Evolutionary conservation across 805 yeast genomes (phyloP).

Genomic region (Yarrowia sp.): DNA sequence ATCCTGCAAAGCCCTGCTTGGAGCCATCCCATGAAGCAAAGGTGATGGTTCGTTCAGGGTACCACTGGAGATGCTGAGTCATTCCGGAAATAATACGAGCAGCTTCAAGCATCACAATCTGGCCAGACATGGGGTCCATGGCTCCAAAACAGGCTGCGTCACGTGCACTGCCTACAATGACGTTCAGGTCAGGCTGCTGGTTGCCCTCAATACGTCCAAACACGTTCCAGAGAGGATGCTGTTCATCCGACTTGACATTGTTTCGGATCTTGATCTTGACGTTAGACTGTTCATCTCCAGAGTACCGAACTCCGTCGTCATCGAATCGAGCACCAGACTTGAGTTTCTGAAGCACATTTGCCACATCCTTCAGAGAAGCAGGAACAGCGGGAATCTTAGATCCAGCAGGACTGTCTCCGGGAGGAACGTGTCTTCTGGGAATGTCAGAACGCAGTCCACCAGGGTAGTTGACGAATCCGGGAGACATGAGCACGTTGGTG

Average conservation of each 20-base stretch:
- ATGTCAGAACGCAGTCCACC: constrained; percentile 59
- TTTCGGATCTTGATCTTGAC: constrained; percentile 40
- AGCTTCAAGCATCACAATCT: constrained; percentile 67
- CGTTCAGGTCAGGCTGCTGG: constrained; percentile 71
- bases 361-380: constrained; percentile 70
- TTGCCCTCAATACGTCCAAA: constrained; percentile 74
- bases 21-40: constrained; percentile 84
- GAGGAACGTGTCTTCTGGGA: constrained; percentile 45
- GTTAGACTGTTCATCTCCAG: constrained; percentile 40
- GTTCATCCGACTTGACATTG: constrained; percentile 46
- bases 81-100: constrained; percentile 65
- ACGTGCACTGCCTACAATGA: constrained; percentile 79
- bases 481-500: constrained; percentile 50
- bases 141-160: constrained; percentile 81
- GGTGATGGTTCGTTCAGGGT: constrained; percentile 75
- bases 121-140: constrained; percentile 66
- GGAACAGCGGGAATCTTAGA: constrained; percentile 78
- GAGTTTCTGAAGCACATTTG: constrained; percentile 42
- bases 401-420: constrained; percentile 49
- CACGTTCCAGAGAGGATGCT: constrained; percentile 75
- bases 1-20: constrained; percentile 77
- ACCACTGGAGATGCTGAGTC: constrained; percentile 68
- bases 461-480: constrained; percentile 80
- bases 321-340: constrained; percentile 43
- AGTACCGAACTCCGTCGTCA: constrained; percentile 45